phyloP scores from a whole-genome alignment of 1,139 yeast species.

The Meyerozyma smithsonii region DNA sequence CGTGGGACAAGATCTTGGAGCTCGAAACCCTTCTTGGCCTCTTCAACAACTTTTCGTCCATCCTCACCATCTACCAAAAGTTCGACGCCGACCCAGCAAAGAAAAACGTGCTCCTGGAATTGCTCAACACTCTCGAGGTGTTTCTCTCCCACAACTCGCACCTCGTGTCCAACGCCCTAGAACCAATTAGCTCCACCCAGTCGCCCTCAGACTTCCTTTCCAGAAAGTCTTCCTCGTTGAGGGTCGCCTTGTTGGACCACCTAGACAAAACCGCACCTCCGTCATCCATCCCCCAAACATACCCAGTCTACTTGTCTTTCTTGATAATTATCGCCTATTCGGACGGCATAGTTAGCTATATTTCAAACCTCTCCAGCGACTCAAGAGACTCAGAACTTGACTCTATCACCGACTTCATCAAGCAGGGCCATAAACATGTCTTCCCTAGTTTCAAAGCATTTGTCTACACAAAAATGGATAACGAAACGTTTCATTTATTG shows the following conservation, averaged over 20 bases:
- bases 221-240: conserved; percentile 29
- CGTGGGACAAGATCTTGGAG: conserved; percentile 71
- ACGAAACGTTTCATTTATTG: conserved; percentile 55
- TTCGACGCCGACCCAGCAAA: conserved; percentile 59
- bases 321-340: conserved; percentile 51
- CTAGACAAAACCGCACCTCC: conserved; percentile 74
- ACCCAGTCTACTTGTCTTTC: conserved; percentile 56
- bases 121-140: conserved; percentile 44
- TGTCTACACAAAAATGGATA: conserved; percentile 63
- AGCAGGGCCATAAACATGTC: conserved; percentile 42
- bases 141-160: conserved; percentile 24
- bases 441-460: conserved; percentile 46
- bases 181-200: conserved; percentile 10
- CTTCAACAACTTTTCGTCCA: conserved; percentile 50
- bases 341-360: conserved; percentile 64
- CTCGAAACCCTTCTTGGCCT: conserved; percentile 67
- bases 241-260: conserved; percentile 62
- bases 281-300: conserved; percentile 56
- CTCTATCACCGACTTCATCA: conserved; percentile 36
- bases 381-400: conserved; percentile 28
- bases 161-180: conserved; percentile 33
- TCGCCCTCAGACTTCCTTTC: conserved; percentile 5
- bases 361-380: conserved; percentile 34
- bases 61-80: conserved; percentile 50
- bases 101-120: conserved; percentile 57